phyloP scores from a whole-genome alignment of 2,329 filamentous ascomycete genomes.

The Arthrobotrys entomopaga region DNA sequence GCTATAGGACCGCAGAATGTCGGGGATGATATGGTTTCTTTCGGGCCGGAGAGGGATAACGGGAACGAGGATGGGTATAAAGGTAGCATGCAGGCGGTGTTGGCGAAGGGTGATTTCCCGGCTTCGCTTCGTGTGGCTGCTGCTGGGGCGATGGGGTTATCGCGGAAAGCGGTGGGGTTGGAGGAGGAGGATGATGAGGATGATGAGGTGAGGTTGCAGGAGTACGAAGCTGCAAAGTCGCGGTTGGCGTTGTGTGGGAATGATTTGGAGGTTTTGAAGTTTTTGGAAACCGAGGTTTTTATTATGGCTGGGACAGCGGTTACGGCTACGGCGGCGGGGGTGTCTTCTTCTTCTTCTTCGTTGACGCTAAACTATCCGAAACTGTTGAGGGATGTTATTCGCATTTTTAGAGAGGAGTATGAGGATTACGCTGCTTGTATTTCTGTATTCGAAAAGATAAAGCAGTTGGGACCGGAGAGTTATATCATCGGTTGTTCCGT shows the following conservation, averaged over 20 bases:
- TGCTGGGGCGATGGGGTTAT: slow-evolving; percentile 56
- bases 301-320: slow-evolving; percentile 29
- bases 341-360: no score
- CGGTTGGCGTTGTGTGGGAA: slow-evolving; percentile 52
- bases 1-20: slow-evolving; percentile 57
- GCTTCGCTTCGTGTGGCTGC: slow-evolving; percentile 56
- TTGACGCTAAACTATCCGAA: slow-evolving; percentile 56
- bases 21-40: slow-evolving; percentile 55
- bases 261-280: slow-evolving; percentile 56
- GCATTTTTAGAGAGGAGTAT: slow-evolving; percentile 51
- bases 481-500: slow-evolving; percentile 58
- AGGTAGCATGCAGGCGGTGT: slow-evolving; percentile 53
- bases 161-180: slow-evolving; percentile 22
- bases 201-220: slow-evolving; percentile 10
- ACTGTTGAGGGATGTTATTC: slow-evolving; percentile 56
- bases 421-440: slow-evolving; percentile 56
- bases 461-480: slow-evolving; percentile 57
- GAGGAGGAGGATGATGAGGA: slow-evolving; percentile 16
- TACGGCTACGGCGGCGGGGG: background rate
- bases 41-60: slow-evolving; percentile 54
- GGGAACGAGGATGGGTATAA: slow-evolving; percentile 28
- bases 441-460: slow-evolving; percentile 57
- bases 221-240: slow-evolving; percentile 19
- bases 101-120: slow-evolving; percentile 56
- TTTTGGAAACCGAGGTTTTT: slow-evolving; percentile 56